Evolutionary conservation across 805 yeast species (phyloP).

Genomic region (Hanseniaspora nectarophila): DNA sequence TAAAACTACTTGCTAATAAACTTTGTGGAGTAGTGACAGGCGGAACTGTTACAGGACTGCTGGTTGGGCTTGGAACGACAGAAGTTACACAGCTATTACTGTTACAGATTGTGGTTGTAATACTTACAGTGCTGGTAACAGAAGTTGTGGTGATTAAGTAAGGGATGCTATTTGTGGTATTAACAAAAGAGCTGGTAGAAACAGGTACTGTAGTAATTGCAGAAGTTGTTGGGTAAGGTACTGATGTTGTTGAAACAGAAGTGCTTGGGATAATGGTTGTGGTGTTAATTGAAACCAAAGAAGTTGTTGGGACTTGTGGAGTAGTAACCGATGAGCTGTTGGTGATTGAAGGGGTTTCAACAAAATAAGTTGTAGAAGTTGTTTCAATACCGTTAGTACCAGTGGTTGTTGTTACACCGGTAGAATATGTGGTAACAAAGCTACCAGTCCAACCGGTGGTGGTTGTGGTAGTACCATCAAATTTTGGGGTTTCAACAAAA

Average conservation of each 20-base stretch:
- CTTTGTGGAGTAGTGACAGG: background rate
- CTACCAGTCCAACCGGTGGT: background rate
- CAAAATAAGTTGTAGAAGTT: background rate
- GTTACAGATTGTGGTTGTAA: background rate
- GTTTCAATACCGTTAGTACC: conserved; percentile 15
- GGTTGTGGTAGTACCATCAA: background rate
- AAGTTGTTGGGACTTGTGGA: conserved; percentile 11
- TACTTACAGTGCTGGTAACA: background rate
- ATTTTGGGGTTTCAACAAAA: background rate
- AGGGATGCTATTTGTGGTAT: too few species aligned
- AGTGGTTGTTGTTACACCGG: conserved; percentile 13
- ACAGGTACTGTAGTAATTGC: too few species aligned
- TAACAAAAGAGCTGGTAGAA: too few species aligned
- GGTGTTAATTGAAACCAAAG: background rate
- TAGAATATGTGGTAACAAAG: conserved; percentile 11
- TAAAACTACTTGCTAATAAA: background rate
- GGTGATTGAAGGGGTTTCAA: background rate
- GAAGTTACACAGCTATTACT: background rate
- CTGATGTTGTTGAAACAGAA: background rate
- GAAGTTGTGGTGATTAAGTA: background rate
- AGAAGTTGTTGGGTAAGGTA: too few species aligned
- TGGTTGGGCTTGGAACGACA: background rate
- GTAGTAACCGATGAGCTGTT: conserved; percentile 7
- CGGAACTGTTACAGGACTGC: background rate
- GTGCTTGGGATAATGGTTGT: too few species aligned